These are phyloP conservation scores for Aciculosporium take DNA, from an alignment of 2,329 filamentous ascomycete species.

Conservation along the genomic window DNA sequence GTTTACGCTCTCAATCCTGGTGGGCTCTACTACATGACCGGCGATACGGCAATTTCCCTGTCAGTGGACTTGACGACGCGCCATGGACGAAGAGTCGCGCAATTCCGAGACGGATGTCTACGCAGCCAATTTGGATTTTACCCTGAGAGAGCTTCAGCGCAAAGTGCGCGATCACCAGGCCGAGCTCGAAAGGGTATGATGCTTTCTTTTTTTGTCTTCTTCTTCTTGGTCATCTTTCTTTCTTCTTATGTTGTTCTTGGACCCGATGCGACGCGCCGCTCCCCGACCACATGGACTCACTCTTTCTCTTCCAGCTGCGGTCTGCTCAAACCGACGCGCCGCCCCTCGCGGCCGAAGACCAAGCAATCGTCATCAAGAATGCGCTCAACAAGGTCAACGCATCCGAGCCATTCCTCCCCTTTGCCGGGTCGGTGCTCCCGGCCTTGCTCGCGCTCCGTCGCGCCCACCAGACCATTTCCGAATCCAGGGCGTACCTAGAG, in stretches of 20 bases:
- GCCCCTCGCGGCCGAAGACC: slow-evolving; percentile 16
- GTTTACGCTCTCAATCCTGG: too few species aligned
- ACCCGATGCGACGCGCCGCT: not conserved
- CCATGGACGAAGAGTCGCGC: slow-evolving; percentile 14
- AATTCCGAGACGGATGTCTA: slow-evolving; percentile 16
- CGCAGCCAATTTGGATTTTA: slow-evolving; percentile 46
- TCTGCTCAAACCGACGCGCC: slow-evolving; percentile 10
- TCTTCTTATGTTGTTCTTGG: too few species aligned
- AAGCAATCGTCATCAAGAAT: slow-evolving; percentile 36
- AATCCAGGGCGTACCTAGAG: slow-evolving; percentile 46
- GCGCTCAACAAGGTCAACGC: slow-evolving; percentile 52
- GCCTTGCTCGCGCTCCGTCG: slow-evolving; percentile 57
- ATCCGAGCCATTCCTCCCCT: slow-evolving; percentile 51
- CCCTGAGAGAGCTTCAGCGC: slow-evolving; percentile 50
- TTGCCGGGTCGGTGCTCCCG: slow-evolving; percentile 52
- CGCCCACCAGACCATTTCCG: slow-evolving; percentile 47
- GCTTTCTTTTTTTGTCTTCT: not conserved
- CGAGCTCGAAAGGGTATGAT: slow-evolving; percentile 30
- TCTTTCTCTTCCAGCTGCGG: slow-evolving; percentile 13
- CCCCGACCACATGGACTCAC: not conserved
- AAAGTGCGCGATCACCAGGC: slow-evolving; percentile 40
- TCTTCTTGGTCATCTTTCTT: not conserved
- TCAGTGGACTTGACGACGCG: not conserved
- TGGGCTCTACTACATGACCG: not conserved
- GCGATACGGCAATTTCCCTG: not conserved